These are phyloP conservation scores for Umbelopsis ramanniana DNA, from an alignment of 192 early-diverging fungal species.

Conservation along the genomic window DNA sequence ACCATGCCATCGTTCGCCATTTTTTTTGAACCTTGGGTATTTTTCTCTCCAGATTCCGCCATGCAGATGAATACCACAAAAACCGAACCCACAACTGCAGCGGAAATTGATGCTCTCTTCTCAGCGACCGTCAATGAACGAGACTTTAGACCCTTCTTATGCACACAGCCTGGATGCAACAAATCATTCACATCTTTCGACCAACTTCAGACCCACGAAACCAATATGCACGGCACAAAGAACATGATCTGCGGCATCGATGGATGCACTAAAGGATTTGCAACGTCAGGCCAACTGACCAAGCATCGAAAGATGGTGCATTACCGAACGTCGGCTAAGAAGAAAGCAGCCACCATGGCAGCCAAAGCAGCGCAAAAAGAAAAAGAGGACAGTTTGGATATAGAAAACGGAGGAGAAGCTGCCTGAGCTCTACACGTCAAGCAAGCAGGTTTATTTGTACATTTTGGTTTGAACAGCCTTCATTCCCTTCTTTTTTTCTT, in stretches of 20 bases:
- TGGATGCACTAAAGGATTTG: conserved; percentile 42
- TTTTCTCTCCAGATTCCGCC: background rate
- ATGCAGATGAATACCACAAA: conserved; percentile 33
- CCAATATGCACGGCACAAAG: conserved; percentile 45
- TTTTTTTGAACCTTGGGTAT: no score
- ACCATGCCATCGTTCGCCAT: background rate
- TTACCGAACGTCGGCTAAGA: conserved; percentile 38
- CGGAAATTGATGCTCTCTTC: conserved; percentile 38
- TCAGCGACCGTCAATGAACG: conserved; percentile 30
- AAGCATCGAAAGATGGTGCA: conserved; percentile 51
- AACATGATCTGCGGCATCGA: conserved; percentile 45
- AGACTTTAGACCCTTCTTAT: conserved; percentile 40
- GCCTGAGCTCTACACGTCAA: background rate
- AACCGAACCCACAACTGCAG: conserved; percentile 36
- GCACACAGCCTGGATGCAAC: conserved; percentile 42
- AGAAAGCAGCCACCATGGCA: conserved; percentile 29
- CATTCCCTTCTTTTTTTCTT: background rate
- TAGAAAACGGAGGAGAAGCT: conserved; percentile 14
- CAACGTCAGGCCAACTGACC: conserved; percentile 42
- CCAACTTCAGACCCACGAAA: conserved; percentile 43
- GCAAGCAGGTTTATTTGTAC: conserved; percentile 7
- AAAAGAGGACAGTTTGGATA: conserved; percentile 6
- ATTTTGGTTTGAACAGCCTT: background rate
- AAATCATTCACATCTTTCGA: conserved; percentile 43
- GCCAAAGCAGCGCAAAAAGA: conserved; percentile 25